Conservation (phyloP, 1,284 basidiomycete species). For the Melampsora americana region DNA sequence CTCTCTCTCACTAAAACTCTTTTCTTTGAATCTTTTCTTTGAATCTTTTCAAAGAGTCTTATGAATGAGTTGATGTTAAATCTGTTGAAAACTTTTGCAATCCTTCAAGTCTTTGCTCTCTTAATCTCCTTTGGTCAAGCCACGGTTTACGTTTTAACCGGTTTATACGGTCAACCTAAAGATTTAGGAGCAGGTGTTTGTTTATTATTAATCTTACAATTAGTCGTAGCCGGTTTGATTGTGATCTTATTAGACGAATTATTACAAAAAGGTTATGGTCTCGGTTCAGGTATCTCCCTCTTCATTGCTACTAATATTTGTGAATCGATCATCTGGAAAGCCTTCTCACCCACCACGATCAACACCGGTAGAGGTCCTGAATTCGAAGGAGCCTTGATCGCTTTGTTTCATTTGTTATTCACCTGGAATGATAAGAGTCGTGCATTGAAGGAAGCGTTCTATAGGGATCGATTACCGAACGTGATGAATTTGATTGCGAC, state of each 20-base stretch:
- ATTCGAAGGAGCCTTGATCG: constrained; percentile 93
- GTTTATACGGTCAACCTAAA: constrained; percentile 88
- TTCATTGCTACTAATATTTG: constrained; percentile 99
- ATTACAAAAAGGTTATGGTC: constrained; percentile 96
- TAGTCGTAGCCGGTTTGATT: constrained; percentile 87
- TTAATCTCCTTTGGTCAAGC: constrained; percentile 82
- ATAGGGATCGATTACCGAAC: constrained; percentile 93
- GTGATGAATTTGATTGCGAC: constrained; percentile 97
- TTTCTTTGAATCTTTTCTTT: constrained; percentile 90
- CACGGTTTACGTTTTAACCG: constrained; percentile 94
- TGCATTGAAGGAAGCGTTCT: constrained; percentile 95
- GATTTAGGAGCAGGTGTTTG: constrained; percentile 96
- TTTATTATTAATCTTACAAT: constrained; percentile 87
- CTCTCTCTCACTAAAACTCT: constrained; percentile 53
- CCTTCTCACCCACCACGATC: constrained; percentile 94
- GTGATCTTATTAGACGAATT: constrained; percentile 98
- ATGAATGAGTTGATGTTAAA: no score
- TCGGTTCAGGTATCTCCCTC: constrained; percentile 95
- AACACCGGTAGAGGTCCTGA: constrained; percentile 98
- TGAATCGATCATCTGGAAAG: constrained; percentile 99
- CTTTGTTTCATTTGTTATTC: constrained; percentile 95
- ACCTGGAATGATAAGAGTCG: constrained; percentile 98
- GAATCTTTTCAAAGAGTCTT: no score
- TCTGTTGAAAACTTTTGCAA: no score
- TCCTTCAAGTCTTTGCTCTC: no score